Evolutionary conservation across 805 yeast species (phyloP).

Genomic region (Naumovozyma baii): DNA sequence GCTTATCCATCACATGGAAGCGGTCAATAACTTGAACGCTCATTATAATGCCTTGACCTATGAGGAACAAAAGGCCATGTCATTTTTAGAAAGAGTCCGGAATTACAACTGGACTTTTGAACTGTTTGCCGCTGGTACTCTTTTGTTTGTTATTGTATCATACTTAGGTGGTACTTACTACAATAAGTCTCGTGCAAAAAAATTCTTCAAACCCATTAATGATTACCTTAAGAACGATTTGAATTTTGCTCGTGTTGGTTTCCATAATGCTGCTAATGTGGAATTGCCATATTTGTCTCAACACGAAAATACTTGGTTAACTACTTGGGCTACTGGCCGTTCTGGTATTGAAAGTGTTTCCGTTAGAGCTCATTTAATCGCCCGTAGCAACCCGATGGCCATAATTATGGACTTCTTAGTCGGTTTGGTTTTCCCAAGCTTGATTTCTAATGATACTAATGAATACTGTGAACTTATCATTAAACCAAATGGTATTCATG

Average conservation of each 20-base stretch:
- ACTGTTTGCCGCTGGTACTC: slow-evolving; percentile 41
- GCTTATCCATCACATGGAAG: slow-evolving; percentile 1
- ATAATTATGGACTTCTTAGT: slow-evolving; percentile 55
- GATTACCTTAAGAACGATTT: slow-evolving; percentile 48
- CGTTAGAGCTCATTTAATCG: slow-evolving; percentile 52
- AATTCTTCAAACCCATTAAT: slow-evolving; percentile 41
- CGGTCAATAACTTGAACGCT: slow-evolving; percentile 20
- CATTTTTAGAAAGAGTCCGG: slow-evolving; percentile 47
- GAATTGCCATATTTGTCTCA: slow-evolving; percentile 31
- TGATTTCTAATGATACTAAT: slow-evolving; percentile 48
- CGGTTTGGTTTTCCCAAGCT: slow-evolving; percentile 46
- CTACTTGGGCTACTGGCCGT: slow-evolving; percentile 83
- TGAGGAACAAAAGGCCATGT: slow-evolving; percentile 51
- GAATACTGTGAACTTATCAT: slow-evolving; percentile 48
- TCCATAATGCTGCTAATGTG: slow-evolving; percentile 17
- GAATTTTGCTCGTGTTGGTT: slow-evolving; percentile 54
- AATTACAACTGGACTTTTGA: slow-evolving; percentile 75
- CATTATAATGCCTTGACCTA: slow-evolving; percentile 26
- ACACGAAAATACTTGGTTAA: slow-evolving; percentile 30
- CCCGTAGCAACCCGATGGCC: slow-evolving; percentile 72
- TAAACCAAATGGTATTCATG: slow-evolving; percentile 35
- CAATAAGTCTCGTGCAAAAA: slow-evolving; percentile 48
- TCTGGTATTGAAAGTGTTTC: slow-evolving; percentile 56
- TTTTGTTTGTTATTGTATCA: slow-evolving; percentile 39
- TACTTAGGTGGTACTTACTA: slow-evolving; percentile 50